Base-by-base conservation (phyloP, 2,329 filamentous ascomycete species). In the Paecilomyces variotii region DNA sequence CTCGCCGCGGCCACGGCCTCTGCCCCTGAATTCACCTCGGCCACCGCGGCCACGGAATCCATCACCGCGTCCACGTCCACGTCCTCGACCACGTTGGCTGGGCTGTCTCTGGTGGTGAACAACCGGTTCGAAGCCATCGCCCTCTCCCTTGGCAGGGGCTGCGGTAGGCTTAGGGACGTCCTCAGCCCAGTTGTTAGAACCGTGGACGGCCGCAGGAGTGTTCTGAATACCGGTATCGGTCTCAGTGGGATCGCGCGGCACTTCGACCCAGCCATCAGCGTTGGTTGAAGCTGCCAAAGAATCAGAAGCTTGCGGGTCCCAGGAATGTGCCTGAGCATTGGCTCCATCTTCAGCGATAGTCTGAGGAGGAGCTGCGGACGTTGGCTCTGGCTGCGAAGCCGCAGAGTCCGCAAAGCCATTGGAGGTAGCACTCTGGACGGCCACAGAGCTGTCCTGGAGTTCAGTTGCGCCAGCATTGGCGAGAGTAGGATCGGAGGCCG, bases 181-280 rank as follows among this genome's bases (percentile, higher is more conserved):
- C 67, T 96, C 91, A 27, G 90, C 90, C 90, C 90, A 95, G 67
- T 87, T 91, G 69, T 88, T 85, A 30, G 80, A 79, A 67, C 81
- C 80, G 19, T 72, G 67, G 57, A 76, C 70, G 45, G 78, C 77
- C 5, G 84, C 85, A 53, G 85, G 83, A n/a, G 83, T 85, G 27
- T 84, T 84, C 53, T 80, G 76, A 50, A 84, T 71, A 39, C 84
- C 85, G 39, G 81, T 84, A 61, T 94, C 89, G 4, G 88, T 87
- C 79, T 95, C 91, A 56, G 84, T 77, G 53, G 87, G 82, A 68
- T 92, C 84, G 58, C 87, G 85, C 56, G 90, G 85, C 52, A 90
- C 80, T 71, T 91, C 85, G 60, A 95, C 87, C 84, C 90, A 94
- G 56, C 81, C 83, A 64, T 92, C 89, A 28, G 80, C 78, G 50